phyloP scores from a whole-genome alignment of 2,329 filamentous ascomycete genomes.

The Neofusicoccum umdonicola region DNA sequence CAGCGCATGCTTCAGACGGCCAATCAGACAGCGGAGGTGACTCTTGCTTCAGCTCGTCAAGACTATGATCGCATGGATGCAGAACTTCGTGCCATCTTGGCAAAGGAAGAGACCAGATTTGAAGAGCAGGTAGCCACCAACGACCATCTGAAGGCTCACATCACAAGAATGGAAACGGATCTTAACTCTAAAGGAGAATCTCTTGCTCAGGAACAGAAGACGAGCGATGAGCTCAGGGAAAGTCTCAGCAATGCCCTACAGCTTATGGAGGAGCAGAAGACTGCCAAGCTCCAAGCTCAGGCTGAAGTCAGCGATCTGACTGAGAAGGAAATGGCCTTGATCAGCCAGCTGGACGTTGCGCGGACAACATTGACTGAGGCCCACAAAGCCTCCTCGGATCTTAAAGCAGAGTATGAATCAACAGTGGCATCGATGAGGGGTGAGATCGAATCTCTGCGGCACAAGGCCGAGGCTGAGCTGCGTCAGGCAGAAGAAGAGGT shows the following conservation, averaged over 20 bases:
- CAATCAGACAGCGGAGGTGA: slow-evolving; percentile 32
- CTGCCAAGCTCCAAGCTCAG: slow-evolving; percentile 18
- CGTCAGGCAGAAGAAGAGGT: background rate
- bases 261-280: slow-evolving; percentile 25
- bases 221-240: slow-evolving; percentile 31
- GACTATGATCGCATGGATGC: slow-evolving; percentile 37
- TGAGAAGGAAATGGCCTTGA: slow-evolving; percentile 22
- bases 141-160: slow-evolving; percentile 14
- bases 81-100: slow-evolving; percentile 27
- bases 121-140: slow-evolving; percentile 26
- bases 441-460: slow-evolving; percentile 3
- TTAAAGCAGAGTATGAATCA: background rate
- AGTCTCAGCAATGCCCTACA: slow-evolving; percentile 26
- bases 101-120: slow-evolving; percentile 45
- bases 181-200: background rate
- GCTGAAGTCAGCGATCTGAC: slow-evolving; percentile 27
- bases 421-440: background rate
- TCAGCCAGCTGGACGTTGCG: slow-evolving; percentile 21
- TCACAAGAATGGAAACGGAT: background rate
- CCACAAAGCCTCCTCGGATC: background rate
- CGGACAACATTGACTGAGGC: background rate
- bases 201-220: slow-evolving; percentile 18
- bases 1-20: slow-evolving; percentile 40
- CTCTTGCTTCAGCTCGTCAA: slow-evolving; percentile 25
- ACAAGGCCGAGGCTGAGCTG: background rate